phyloP scores from a whole-genome alignment of 345 rosid species.

The Sonneratia caseolaris region DNA sequence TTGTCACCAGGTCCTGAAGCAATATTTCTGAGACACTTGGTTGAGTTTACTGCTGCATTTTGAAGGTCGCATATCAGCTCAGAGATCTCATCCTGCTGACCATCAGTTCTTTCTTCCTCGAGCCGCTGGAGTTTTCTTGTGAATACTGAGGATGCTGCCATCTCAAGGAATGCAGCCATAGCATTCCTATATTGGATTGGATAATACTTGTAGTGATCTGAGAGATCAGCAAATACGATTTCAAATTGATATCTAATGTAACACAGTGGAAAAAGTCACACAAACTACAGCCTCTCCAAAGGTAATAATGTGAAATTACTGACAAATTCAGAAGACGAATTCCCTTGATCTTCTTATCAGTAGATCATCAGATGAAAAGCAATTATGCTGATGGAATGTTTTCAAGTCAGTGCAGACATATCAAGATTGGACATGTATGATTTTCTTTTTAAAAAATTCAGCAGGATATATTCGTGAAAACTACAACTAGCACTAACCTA shows the following conservation, averaged over 20 bases:
- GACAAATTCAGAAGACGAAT: too few species aligned
- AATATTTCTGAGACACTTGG: conserved; percentile 75
- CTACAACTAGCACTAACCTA: conserved; percentile 34
- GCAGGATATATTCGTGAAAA: neutral
- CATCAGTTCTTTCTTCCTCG: conserved; percentile 40
- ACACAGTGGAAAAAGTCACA: neutral
- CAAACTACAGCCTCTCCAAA: neutral
- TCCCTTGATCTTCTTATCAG: too few species aligned
- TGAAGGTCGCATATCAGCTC: conserved; percentile 77
- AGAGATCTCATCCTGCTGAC: conserved; percentile 56
- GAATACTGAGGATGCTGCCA: conserved; percentile 46
- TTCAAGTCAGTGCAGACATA: neutral
- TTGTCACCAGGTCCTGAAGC: conserved; percentile 69
- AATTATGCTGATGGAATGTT: neutral
- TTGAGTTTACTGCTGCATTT: conserved; percentile 81
- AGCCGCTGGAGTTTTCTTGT: conserved; percentile 45
- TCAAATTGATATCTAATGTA: neutral
- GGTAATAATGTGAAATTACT: neutral
- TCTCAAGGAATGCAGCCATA: conserved; percentile 53
- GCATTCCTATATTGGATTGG: conserved; percentile 70
- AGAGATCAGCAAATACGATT: conserved; percentile 1
- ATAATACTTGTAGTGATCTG: conserved; percentile 68
- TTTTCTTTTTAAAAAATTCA: neutral
- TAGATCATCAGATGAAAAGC: too few species aligned
- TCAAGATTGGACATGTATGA: neutral